phyloP scores from a whole-genome alignment of 495 filamentous ascomycete species.

The Hyaloscypha hepaticicola region DNA sequence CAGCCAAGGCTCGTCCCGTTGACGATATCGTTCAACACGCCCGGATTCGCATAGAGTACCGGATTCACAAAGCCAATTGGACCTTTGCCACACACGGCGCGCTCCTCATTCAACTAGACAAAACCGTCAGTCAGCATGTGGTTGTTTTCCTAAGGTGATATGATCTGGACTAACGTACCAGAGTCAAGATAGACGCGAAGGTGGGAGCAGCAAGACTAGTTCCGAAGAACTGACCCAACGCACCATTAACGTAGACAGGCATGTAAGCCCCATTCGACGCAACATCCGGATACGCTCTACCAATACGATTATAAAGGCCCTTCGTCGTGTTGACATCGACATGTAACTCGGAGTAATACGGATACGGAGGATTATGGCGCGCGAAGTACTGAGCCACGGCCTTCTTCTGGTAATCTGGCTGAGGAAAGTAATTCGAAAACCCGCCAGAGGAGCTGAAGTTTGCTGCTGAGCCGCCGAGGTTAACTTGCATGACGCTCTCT shows the following conservation, averaged over 20 bases:
- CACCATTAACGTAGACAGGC: constrained; percentile 8
- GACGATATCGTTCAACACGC: constrained; percentile 46
- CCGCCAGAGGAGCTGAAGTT: constrained; percentile 4
- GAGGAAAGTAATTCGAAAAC: constrained; percentile 1
- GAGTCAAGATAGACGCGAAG: constrained; percentile 46
- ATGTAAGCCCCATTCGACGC: constrained; percentile 53
- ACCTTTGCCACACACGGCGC: constrained; percentile 51
- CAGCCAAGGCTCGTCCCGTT: constrained; percentile 46
- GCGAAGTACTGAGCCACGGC: constrained; percentile 7
- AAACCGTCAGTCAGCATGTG: constrained; percentile 23
- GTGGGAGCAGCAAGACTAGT: constrained; percentile 53
- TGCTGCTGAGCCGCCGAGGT: constrained; percentile 8
- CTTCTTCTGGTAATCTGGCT: neutral
- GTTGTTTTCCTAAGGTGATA: neutral
- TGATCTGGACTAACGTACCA: constrained; percentile 37
- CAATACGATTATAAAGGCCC: constrained; percentile 40
- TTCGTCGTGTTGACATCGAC: constrained; percentile 17
- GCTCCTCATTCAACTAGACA: constrained; percentile 61
- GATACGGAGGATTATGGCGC: constrained; percentile 5
- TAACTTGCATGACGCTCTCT: constrained; percentile 28
- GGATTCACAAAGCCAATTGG: constrained; percentile 57
- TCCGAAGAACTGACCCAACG: neutral
- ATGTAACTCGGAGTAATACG: constrained; percentile 26
- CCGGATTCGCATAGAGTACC: constrained; percentile 40
- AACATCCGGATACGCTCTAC: constrained; percentile 58